Base-by-base conservation (phyloP, 768 basidiomycete genomes). In the Leccinum ochraceum region DNA sequence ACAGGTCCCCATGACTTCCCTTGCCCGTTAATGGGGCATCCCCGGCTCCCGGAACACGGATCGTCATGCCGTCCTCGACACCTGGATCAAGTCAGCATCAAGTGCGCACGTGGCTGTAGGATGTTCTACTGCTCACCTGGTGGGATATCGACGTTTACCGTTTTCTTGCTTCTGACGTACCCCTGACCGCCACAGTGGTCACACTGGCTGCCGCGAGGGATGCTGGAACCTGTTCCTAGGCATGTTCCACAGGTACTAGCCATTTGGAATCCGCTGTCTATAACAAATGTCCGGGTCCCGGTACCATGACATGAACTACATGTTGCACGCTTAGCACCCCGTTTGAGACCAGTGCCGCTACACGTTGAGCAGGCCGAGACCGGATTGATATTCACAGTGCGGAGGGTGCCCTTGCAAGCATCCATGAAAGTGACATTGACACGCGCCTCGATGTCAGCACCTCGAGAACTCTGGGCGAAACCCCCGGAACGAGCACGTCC, bases 241-340 rank as follows among this genome's bases (percentile, higher is more conserved):
- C 97, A 99, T 28, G 83, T 71, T 57, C 81, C 79, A 77, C 97
- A 99, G 32, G 94, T 94, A 62, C 87, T 92, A 24, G 94, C 88
- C 94, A 99, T 95, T 72, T 94, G 92, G 85, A 99, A 98, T 17
- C 97, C 97, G 72, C 83, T 89, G 70, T 93, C 88, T 69, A 99
- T 84, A 56, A 93, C 87, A 74, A 92, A 98, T 17, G 94, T 92
- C 73, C 88, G 85, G 37, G 89, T 86, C 50, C 97, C 97, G 24
- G 90, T 82, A 58, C 97, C 97, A 60, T 86, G 82, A 76, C 97
- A 99, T 37, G 87, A 76, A 54, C 78, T 69, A 76, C 97, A 99
- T 30, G 86, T 84, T 54, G 84, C 81, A 66, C 90, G 83, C 76
- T 95, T 90, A 37, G 90, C 86, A 34, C 96, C 96, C 22, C 85